Conservation (phyloP, 148 eudicot genomes). For the Salicornia ramosissima region DNA sequence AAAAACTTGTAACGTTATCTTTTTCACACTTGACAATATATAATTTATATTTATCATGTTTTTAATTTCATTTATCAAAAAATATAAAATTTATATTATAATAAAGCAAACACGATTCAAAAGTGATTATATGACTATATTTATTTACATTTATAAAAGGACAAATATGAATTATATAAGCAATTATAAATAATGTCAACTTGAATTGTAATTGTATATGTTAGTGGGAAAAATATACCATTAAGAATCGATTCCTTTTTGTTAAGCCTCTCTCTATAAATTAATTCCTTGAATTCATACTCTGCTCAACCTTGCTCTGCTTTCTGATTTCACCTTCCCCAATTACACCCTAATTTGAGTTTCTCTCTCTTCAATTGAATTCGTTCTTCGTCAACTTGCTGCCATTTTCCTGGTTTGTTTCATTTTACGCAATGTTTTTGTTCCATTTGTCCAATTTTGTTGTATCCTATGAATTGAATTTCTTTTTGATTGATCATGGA, state of each 20-base stretch:
- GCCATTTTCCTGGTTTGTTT: conserved; percentile 11
- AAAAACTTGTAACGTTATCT: no score
- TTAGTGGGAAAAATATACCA: no score
- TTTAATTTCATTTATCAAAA: no score
- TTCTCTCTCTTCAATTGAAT: conserved; percentile 13
- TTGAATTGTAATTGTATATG: no score
- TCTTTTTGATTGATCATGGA: not conserved
- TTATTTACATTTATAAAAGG: no score
- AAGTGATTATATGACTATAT: no score
- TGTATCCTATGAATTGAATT: not conserved
- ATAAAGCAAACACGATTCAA: no score
- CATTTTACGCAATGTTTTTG: not conserved
- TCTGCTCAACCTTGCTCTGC: conserved; percentile 1
- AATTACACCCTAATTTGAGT: not conserved
- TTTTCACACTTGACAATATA: no score
- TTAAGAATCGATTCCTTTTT: conserved; percentile 8
- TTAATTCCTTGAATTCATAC: conserved; percentile 3
- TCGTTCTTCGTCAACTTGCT: not conserved
- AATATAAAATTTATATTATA: no score
- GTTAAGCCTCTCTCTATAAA: conserved; percentile 1
- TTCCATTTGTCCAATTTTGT: not conserved
- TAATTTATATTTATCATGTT: no score
- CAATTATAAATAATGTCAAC: no score
- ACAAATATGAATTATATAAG: no score
- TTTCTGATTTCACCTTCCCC: not conserved